Conservation (phyloP, 2,329 filamentous ascomycete species). For the Coniochaeta ligniaria region DNA sequence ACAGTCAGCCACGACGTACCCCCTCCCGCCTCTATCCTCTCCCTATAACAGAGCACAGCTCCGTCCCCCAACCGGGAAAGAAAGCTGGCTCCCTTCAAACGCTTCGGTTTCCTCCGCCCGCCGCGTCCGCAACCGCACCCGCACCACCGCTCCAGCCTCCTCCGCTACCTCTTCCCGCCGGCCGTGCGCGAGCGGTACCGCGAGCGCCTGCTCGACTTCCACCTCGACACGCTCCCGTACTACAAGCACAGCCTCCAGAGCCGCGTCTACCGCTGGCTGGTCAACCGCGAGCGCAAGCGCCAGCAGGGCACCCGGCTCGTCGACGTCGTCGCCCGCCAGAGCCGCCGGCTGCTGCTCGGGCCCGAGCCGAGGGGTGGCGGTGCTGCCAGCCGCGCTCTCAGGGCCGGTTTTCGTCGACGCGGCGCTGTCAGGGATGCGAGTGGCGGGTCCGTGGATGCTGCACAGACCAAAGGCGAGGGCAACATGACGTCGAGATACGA, state of each 20-base stretch:
- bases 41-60: neutral
- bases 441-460: neutral
- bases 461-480: neutral
- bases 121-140: constrained; percentile 22
- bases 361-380: constrained; percentile 14
- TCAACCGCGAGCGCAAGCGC: constrained; percentile 54
- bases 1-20: neutral
- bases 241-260: constrained; percentile 67
- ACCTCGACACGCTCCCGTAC: constrained; percentile 65
- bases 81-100: constrained; percentile 38
- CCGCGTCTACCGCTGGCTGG: constrained; percentile 67
- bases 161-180: constrained; percentile 64
- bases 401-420: neutral
- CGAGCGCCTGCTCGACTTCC: constrained; percentile 61
- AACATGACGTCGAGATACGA: constrained; percentile 18
- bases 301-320: constrained; percentile 38
- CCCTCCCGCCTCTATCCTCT: neutral
- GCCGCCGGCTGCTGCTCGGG: constrained; percentile 39
- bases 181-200: constrained; percentile 54
- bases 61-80: neutral
- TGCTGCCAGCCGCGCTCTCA: neutral
- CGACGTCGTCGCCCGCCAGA: constrained; percentile 32
- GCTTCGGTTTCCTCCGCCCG: constrained; percentile 21
- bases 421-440: constrained; percentile 2
- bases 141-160: constrained; percentile 39